phyloP scores from a whole-genome alignment of 2,329 filamentous ascomycete genomes.

The Geoglossum cookeanum region DNA sequence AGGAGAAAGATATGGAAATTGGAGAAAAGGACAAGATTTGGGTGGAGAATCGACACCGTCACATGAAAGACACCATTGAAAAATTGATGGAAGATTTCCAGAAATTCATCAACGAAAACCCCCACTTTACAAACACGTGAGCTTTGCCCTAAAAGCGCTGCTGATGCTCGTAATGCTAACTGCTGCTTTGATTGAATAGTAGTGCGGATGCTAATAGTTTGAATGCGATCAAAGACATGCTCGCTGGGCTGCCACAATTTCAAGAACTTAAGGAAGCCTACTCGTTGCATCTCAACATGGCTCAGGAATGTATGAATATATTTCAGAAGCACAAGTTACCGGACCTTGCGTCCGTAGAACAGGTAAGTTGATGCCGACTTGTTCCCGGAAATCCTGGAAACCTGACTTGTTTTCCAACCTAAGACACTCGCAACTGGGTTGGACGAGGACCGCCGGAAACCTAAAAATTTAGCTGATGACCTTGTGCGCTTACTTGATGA shows the following conservation, averaged over 20 bases:
- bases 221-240: constrained; percentile 90
- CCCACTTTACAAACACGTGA: constrained; percentile 64
- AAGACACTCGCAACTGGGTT: constrained; percentile 70
- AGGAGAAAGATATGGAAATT: constrained; percentile 83
- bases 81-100: constrained; percentile 86
- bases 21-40: constrained; percentile 82
- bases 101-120: constrained; percentile 77
- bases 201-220: constrained; percentile 51
- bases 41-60: constrained; percentile 81
- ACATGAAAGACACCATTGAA: constrained; percentile 96
- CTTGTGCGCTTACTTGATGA: constrained; percentile 80
- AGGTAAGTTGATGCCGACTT: constrained; percentile 26
- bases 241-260: constrained; percentile 85
- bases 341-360: constrained; percentile 75
- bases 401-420: constrained; percentile 4
- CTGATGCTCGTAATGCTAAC: not conserved
- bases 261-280: constrained; percentile 92
- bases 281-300: constrained; percentile 88
- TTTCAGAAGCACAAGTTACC: constrained; percentile 72
- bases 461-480: constrained; percentile 73
- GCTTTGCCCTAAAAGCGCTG: not conserved
- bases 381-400: constrained; percentile 2
- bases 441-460: constrained; percentile 80
- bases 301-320: constrained; percentile 87
- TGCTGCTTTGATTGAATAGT: not conserved